Evolutionary conservation across 2,329 filamentous ascomycete genomes (phyloP), one percentile per base, ranked within the genome.

Genomic region (Calonectria ilicicola): DNA sequence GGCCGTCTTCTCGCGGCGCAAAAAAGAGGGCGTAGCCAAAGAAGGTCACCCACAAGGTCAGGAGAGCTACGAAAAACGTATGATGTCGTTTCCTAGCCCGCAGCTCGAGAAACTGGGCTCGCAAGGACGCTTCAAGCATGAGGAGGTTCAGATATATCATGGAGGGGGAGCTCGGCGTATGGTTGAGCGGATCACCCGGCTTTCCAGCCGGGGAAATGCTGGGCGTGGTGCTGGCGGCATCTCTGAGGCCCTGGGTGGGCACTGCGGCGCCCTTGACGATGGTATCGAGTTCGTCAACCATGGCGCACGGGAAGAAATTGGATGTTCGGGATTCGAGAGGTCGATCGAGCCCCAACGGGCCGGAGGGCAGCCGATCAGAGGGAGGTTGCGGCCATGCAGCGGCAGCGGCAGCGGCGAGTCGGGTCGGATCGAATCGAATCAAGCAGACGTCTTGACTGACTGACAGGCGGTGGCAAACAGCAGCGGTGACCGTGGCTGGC

Each of bases 131-230:
- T 84, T 99, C 97, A 84, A 99, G 94, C 80, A 99, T 97, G 72
- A 99, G 91, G 27, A 99, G 93, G 85, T 99, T 99, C 80, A 99
- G 92, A 86, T 99, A 99, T 81, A 99, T 98, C 88, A 98, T 97
- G 67, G 95, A 95, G 56, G 96, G 96, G 19, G 95, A 95, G 81
- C 94, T 96, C n/a, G 96, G 96, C 19, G 96, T 91, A 74, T 93
- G 92, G 79, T 92, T 93, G 74, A 96, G 90, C 32, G 95, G 95
- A 82, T 97, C 95, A 81, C 86, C 85, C 32, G 87, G 84, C 78
- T 88, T 60, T 60, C 53, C 53, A 40, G 53, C 32, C 14, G 53
- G 35, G 21, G 53, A 60, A 40, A 60, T 60, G 53, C 53, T 89
- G 79, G 86, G 83, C 80, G 84, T 85, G 65, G 85, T 85, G 78